Evolutionary conservation across 2,329 filamentous ascomycete genomes (phyloP).

Genomic region (Thielaviopsis punctulata): DNA sequence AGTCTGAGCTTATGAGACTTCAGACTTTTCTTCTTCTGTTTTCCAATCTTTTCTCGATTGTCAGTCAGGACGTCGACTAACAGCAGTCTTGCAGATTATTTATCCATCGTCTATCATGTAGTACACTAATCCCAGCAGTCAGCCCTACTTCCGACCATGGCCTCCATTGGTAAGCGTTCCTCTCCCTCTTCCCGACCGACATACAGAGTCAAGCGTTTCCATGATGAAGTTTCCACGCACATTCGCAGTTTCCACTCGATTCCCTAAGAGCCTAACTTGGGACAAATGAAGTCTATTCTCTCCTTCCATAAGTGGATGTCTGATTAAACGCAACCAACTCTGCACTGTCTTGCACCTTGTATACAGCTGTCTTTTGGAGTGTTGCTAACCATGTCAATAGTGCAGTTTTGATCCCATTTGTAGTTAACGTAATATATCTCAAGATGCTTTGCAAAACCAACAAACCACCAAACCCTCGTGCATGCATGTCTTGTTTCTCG

Average conservation of each 20-base stretch:
- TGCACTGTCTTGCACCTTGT: neutral
- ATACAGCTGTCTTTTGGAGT: neutral
- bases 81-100: constrained; percentile 5
- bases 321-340: constrained; percentile 26
- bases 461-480: too few species aligned
- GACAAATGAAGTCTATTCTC: constrained; percentile 51
- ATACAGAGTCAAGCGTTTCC: constrained; percentile 11
- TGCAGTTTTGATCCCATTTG: too few species aligned
- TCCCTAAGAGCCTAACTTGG: constrained; percentile 48
- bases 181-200: neutral
- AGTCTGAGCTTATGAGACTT: constrained; percentile 43
- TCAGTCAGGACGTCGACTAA: too few species aligned
- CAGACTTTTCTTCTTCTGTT: constrained; percentile 7
- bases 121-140: constrained; percentile 1
- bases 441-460: too few species aligned
- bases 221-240: constrained; percentile 61
- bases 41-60: neutral
- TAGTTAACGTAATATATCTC: too few species aligned
- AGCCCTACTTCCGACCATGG: neutral
- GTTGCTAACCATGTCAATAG: constrained; percentile 3
- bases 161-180: constrained; percentile 1
- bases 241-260: constrained; percentile 87
- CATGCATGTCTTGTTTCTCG: too few species aligned
- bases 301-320: constrained; percentile 53
- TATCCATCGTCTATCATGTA: neutral